Evolutionary conservation across 2,329 filamentous ascomycete species (phyloP).

Genomic region (Pseudogymnoascus sp.): DNA sequence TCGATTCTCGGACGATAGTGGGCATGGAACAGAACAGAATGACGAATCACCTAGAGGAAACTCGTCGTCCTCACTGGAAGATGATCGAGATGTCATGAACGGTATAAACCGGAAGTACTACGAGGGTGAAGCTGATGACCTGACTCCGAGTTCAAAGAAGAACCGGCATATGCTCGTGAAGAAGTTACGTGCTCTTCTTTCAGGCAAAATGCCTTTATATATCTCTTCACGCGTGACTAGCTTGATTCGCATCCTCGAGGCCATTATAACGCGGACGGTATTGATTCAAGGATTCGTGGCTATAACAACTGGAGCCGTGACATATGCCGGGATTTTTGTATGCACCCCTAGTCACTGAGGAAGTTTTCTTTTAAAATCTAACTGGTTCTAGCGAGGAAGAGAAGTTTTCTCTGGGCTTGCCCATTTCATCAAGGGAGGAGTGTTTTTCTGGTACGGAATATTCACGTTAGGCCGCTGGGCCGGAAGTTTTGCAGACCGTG

Average conservation of each 20-base stretch:
- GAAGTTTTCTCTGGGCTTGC: constrained; percentile 75
- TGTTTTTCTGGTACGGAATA: constrained; percentile 87
- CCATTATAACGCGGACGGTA: constrained; percentile 66
- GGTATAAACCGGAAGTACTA: neutral
- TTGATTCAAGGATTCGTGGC: constrained; percentile 70
- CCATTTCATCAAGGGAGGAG: constrained; percentile 84
- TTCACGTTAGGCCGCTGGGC: constrained; percentile 80
- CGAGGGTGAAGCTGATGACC: constrained; percentile 35
- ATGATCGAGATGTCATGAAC: constrained; percentile 31
- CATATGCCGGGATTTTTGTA: constrained; percentile 79
- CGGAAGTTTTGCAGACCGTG: constrained; percentile 77
- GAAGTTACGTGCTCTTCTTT: neutral
- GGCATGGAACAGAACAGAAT: constrained; percentile 62
- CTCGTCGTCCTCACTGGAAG: constrained; percentile 53
- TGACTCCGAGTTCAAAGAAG: neutral
- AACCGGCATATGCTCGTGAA: neutral
- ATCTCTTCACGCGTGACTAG: constrained; percentile 42
- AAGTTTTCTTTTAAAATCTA: neutral
- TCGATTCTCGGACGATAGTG: constrained; percentile 63
- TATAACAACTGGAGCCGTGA: constrained; percentile 63
- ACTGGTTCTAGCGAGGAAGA: constrained; percentile 47
- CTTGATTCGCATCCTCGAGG: constrained; percentile 53
- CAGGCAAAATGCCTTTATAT: constrained; percentile 34
- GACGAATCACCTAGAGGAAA: constrained; percentile 60
- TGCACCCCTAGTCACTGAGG: constrained; percentile 32